A percentile compares a stretch with the other conserved stretches of the same genome.
phyloP scores from a whole-genome alignment of 2,329 filamentous ascomycete genomes.

The Monilinia vaccinii-corymbosi region DNA sequence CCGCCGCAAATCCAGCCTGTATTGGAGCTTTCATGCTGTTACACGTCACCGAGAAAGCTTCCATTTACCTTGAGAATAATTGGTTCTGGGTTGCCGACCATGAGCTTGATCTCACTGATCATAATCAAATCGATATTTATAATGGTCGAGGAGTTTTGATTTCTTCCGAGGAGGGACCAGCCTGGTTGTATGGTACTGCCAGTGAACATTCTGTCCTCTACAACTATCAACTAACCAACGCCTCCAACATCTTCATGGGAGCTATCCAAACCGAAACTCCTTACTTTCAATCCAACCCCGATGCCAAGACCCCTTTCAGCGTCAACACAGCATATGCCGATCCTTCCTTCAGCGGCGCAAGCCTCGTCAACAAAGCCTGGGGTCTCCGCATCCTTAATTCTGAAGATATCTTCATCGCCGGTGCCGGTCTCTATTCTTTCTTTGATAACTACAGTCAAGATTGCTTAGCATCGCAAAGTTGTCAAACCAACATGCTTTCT shows the following conservation, averaged over 20 bases:
- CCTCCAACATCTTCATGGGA: slow-evolving; percentile 71
- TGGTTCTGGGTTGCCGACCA: slow-evolving; percentile 92
- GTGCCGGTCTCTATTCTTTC: slow-evolving; percentile 71
- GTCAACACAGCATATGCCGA: slow-evolving; percentile 50
- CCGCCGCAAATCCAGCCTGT: slow-evolving; percentile 53
- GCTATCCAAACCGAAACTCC: slow-evolving; percentile 86
- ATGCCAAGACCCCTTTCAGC: slow-evolving; percentile 56
- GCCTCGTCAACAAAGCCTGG: slow-evolving; percentile 55
- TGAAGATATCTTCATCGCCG: slow-evolving; percentile 58
- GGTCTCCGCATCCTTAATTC: slow-evolving; percentile 64
- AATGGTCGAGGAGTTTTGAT: slow-evolving; percentile 66
- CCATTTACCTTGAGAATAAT: slow-evolving; percentile 76
- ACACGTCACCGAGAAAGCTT: slow-evolving; percentile 52
- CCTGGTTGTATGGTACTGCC: slow-evolving; percentile 76
- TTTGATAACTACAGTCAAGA: slow-evolving; percentile 72
- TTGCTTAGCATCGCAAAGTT: slow-evolving; percentile 58
- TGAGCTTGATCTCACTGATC: slow-evolving; percentile 66
- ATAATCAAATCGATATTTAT: slow-evolving; percentile 78
- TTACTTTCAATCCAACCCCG: slow-evolving; percentile 78
- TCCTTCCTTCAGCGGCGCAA: slow-evolving; percentile 53
- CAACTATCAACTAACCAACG: slow-evolving; percentile 78
- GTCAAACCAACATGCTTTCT: slow-evolving; percentile 70
- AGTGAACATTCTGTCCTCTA: slow-evolving; percentile 59
- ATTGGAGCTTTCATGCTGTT: slow-evolving; percentile 64
- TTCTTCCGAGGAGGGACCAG: slow-evolving; percentile 62